Base-by-base conservation (phyloP, 345 rosid genomes). In the Excoecaria cochinchinensis region DNA sequence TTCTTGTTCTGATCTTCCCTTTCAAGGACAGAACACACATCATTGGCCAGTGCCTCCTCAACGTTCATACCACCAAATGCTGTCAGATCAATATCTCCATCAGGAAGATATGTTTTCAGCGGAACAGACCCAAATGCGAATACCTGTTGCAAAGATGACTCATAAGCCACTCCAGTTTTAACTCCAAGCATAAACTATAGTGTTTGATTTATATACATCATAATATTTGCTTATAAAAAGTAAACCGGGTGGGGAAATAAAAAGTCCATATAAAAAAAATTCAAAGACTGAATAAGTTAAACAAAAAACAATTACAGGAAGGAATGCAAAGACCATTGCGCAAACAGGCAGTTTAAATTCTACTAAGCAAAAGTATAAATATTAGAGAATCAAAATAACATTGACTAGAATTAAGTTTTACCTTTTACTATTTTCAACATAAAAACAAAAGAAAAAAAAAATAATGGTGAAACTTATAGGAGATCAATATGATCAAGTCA, bases 41-140 rank as follows among this genome's bases (percentile, higher is more conserved):
- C 80, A 67, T 59, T 76, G 44, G 86, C 95, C 77, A 89, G 81
- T 48, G 84, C 82, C 50, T 91, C 97, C 81, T 89, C 99, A 78
- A 73, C 66, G 69, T 68, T 68, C 71, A 68, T 25, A 6, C 71
- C 71, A 68, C 71, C 71, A 68, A 94, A 86, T 79, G 92, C 89
- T 22, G 97, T 94, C 84, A 94, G 82, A 82, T 94, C 98, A 81
- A 94, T 92, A 79, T 94, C 98, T 67, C 97, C 97, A 82, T 94
- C 98, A 60, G 98, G 98, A 73, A 94, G 98, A 89, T 94, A 94
- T 4, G 98, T 94, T 87, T 85, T 94, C 85, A 94, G 80, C 3
- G 98, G 98, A 13, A 94, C 98, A 7, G 98, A 94, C 52, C 98
- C 98, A 84, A 90, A 94, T 24, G 97, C 90, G 80, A 82, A 87